Conservation (phyloP, 192 early-diverging fungal species). For the Rhizoclosmatium sp. region DNA sequence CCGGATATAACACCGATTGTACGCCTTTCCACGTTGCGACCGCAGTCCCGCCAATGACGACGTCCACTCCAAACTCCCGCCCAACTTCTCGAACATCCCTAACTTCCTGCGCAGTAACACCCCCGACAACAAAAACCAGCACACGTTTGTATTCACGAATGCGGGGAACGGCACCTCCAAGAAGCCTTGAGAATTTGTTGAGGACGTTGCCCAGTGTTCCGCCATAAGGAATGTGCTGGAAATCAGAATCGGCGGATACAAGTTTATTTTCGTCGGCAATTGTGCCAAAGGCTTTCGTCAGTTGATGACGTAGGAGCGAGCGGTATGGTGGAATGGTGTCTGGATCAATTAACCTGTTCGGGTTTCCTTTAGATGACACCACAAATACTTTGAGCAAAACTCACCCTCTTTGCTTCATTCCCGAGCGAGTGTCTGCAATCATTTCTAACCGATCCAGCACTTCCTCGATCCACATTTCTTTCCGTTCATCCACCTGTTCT, state of each 20-base stretch:
- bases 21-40: background rate
- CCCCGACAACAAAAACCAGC: conserved; percentile 25
- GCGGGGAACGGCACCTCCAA: conserved; percentile 10
- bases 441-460: conserved; percentile 17
- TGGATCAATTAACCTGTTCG: background rate
- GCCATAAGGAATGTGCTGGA: conserved; percentile 29
- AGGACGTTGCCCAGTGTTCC: conserved; percentile 34
- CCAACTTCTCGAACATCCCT: conserved; percentile 23
- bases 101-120: conserved; percentile 21
- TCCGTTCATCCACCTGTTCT: background rate
- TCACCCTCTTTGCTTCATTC: conserved; percentile 8
- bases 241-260: background rate
- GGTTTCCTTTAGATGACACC: background rate
- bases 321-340: background rate
- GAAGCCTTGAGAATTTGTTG: conserved; percentile 27
- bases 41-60: conserved; percentile 10
- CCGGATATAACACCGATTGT: background rate
- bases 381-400: background rate
- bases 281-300: background rate
- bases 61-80: background rate
- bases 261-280: background rate
- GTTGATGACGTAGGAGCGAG: background rate
- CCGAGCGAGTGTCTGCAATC: background rate
- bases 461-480: conserved; percentile 22
- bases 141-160: background rate